Evolutionary conservation across 768 basidiomycete species (phyloP), one percentile per base, ranked within the genome.

Genomic region (Coprinopsis strossmayeri): DNA sequence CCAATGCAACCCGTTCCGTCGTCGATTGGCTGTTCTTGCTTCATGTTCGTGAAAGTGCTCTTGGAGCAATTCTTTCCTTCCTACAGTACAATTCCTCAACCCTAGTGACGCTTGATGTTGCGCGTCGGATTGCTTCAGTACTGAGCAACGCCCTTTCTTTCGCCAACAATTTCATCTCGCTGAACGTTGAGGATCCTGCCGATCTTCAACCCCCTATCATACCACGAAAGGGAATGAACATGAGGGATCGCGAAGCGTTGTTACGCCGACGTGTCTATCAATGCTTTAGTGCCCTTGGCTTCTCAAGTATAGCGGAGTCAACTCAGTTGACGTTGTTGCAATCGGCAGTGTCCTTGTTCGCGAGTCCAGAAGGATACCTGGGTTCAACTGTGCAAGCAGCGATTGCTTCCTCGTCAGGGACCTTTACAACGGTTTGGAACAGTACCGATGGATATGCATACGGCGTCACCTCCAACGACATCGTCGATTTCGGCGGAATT

Each of bases 1-100:
- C 68, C 12, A 76, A 72, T 13, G 73, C 74, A 3, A 81, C 81
- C 15, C 72, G 93, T 25, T 79, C 82, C 23, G 70, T 78, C 18
- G 69, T 77, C 0, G 96, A 98, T 57, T 97, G 93, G 92, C 74
- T 78, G 30, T 99, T 97, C 68, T 72, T 99, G 2, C 72, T 98
- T 5, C 83, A 90, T 51, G 88, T 98, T 17, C 76, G 95, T 20
- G 94, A 96, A 66, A 84, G 84, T 55, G 91, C 95, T 0, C 72
- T 98, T 15, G 82, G 90, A 1, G 91, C 96, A 9, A 84, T 98
- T 25, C 71, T 91, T 25, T 85, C 83, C 57, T 98, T 98, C 69
- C 69, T 98, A 34, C 75, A 80, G 40, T 82, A 92, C 61, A 97
- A 95, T 61, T 64, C 74, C 2, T 67, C 76, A 2, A 72, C 80